Evolutionary conservation across 73 alveolate species (phyloP), one percentile per base, ranked within the genome.

Genomic region (Vitrella brassicaformis): DNA sequence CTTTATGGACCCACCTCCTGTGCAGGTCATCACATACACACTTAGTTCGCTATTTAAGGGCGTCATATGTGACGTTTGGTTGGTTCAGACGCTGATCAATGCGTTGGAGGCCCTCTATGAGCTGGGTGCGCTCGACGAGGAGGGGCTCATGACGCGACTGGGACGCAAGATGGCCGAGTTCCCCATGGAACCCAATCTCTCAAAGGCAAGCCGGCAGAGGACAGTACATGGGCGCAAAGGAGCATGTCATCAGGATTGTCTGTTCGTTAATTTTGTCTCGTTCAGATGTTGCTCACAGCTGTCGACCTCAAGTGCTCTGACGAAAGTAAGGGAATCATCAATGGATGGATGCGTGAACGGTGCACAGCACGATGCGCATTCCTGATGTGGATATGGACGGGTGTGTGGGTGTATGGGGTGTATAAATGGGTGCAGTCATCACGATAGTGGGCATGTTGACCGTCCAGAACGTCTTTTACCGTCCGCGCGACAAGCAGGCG

Each of bases 1-100:
- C 76, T 96, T 96, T 86, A 97, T 97, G 99, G 99, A 97, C 88
- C 98, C 99, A 7, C 99, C 99, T 66, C 98, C 98, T 28, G 89
- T 87, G 65, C 90, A 64, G 68, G 81, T 64, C 72, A n/a, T n/a
- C n/a, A n/a, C n/a, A n/a, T n/a, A n/a, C n/a, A n/a, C n/a, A n/a
- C n/a, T n/a, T n/a, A n/a, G n/a, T n/a, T n/a, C n/a, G n/a, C n/a
- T n/a, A n/a, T n/a, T n/a, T n/a, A n/a, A n/a, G n/a, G n/a, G n/a
- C n/a, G n/a, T n/a, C n/a, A n/a, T n/a, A n/a, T n/a, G n/a, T n/a
- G n/a, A n/a, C n/a, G n/a, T n/a, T n/a, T n/a, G n/a, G n/a, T n/a
- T n/a, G n/a, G n/a, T 77, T 68, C 76, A 77, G 84, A 77, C 84
- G 72, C 45, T 77, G 84, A 77, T 77, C 84, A 64, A 70, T 26